Evolutionary conservation across 2,329 filamentous ascomycete genomes (phyloP), one percentile per base, ranked within the genome.

Genomic region (Nemania sp.): DNA sequence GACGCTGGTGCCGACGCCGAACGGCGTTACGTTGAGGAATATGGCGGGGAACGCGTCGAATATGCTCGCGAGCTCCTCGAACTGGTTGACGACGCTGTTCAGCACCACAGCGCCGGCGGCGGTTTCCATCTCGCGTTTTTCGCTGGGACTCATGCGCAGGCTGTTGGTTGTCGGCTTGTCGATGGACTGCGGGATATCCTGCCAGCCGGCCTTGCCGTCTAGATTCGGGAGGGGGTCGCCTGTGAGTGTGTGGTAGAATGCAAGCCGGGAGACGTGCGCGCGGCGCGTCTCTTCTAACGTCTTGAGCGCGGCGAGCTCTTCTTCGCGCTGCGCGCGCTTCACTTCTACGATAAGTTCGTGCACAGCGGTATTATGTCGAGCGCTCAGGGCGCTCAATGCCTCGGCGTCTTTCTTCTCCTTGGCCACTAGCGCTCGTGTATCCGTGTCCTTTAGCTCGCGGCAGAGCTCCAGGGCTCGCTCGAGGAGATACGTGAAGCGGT

Each of bases 321-420:
- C 47, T 19, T 2, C 5, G n/a, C 11, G 42, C n/a, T 49, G 24
- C 2, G 19, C 24, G 3, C 28, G 15, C 42, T 52, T 31, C 3
- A 33, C 11, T 5, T 41, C 42, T 24, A 52, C 20, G 11, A 44
- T 22, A 6, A 46, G 22, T 19, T 11, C 14, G 15, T 23, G 12
- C 7, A 34, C 34, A 8, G 5, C 12, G 24, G 9, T 8, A 19
- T 31, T 22, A 12, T 49, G 47, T 12, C 17, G 28, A 9, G 28
- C 4, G 4, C 1, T n/a, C 2, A 49, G 36, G 2, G 28, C 8
- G 7, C n/a, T 5, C 9, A 42, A n/a, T 6, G 24, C 37, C 26
- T 42, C 47, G 12, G 28, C 9, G 15, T 52, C 49, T 30, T 14
- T 40, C 41, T 46, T 46, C 33, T 52, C 49, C 20, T 31, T 23